phyloP scores from a whole-genome alignment of 208 protist genomes.

The Tetramitus jugosus region DNA sequence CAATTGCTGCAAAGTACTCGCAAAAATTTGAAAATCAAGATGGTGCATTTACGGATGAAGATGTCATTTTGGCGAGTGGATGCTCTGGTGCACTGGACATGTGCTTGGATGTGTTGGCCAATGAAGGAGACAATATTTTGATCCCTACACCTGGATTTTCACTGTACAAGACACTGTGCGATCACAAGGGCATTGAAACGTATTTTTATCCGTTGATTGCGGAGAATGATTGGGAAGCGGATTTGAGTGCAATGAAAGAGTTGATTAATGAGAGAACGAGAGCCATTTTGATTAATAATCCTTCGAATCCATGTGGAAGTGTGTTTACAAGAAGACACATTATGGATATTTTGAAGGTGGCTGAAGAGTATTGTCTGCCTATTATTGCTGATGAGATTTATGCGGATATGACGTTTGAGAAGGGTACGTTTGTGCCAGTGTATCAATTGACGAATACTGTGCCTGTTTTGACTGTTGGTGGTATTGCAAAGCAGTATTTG shows the following conservation, averaged over 20 bases:
- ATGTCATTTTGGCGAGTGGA: constrained; percentile 66
- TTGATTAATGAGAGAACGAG: constrained; percentile 66
- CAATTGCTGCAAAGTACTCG: constrained; percentile 40
- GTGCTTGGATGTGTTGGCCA: constrained; percentile 57
- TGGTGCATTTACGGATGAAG: constrained; percentile 36
- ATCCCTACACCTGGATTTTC: constrained; percentile 75
- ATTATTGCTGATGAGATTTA: constrained; percentile 90
- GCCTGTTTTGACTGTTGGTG: constrained; percentile 66
- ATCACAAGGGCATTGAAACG: constrained; percentile 59
- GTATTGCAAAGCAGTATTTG: constrained; percentile 76
- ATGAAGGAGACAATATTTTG: constrained; percentile 77
- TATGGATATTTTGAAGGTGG: constrained; percentile 62
- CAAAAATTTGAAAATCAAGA: background rate
- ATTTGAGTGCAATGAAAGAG: constrained; percentile 60
- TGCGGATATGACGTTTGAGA: constrained; percentile 74
- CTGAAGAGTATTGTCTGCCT: constrained; percentile 64
- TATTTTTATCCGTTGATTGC: constrained; percentile 65
- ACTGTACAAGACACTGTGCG: constrained; percentile 77
- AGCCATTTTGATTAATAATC: constrained; percentile 83
- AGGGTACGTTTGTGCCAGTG: constrained; percentile 58
- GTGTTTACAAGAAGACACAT: constrained; percentile 70
- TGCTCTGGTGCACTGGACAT: constrained; percentile 76
- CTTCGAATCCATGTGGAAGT: constrained; percentile 85
- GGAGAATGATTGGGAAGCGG: constrained; percentile 70
- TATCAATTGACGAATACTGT: constrained; percentile 64